phyloP scores from a whole-genome alignment of 179 eudicot species.

The Amaranthus tricolor region DNA sequence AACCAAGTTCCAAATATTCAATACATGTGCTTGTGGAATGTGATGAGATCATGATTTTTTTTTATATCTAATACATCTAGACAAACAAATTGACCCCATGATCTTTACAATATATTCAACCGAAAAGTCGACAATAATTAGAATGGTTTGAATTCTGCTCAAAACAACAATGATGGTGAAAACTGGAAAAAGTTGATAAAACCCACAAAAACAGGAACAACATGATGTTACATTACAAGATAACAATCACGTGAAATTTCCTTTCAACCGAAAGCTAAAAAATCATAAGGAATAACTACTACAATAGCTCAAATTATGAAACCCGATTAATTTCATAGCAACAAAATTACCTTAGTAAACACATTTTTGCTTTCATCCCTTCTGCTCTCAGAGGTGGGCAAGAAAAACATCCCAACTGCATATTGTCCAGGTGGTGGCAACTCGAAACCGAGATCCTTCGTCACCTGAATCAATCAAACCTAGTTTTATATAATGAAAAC shows the following conservation, averaged over 20 bases:
- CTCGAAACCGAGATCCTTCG: slow-evolving; percentile 77
- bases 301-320: neutral
- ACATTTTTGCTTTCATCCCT: slow-evolving; percentile 89
- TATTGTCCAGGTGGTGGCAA: slow-evolving; percentile 80
- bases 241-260: slow-evolving; percentile 1
- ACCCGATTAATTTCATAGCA: neutral
- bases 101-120: neutral
- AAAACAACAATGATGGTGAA: neutral
- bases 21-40: neutral
- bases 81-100: neutral
- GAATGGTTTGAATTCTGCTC: neutral
- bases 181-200: neutral
- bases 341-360: slow-evolving; percentile 69
- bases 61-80: neutral
- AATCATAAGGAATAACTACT: neutral
- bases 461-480: slow-evolving; percentile 45
- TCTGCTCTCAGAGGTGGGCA: slow-evolving; percentile 74
- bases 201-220: neutral
- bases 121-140: neutral
- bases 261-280: neutral
- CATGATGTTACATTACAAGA: neutral
- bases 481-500: too few relatives aligned
- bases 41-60: neutral
- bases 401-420: slow-evolving; percentile 95
- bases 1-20: neutral